phyloP scores from a whole-genome alignment of 352 stramenopile genomes.

The Pythium folliculosum region DNA sequence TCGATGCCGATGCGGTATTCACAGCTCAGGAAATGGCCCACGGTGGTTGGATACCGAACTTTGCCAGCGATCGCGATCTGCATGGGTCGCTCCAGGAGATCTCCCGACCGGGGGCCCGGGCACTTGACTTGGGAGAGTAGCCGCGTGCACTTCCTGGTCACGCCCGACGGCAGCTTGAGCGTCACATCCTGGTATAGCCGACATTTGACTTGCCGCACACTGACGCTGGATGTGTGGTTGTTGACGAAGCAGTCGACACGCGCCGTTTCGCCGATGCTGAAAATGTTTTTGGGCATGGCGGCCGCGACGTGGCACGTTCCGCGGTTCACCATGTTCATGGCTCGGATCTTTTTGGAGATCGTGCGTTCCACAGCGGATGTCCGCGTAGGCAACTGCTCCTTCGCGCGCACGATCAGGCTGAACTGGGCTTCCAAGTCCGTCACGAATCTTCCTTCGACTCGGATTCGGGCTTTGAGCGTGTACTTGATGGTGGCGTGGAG shows the following conservation, averaged over 20 bases:
- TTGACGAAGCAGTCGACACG: constrained; percentile 73
- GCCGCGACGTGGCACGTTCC: constrained; percentile 64
- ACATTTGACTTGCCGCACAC: constrained; percentile 51
- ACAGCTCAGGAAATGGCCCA: constrained; percentile 55
- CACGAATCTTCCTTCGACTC: constrained; percentile 68
- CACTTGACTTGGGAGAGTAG: constrained; percentile 59
- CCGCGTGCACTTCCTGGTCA: constrained; percentile 41
- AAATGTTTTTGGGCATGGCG: constrained; percentile 67
- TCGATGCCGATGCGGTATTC: constrained; percentile 63
- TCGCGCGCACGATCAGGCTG: constrained; percentile 48
- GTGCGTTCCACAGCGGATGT: constrained; percentile 51
- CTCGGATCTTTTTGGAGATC: constrained; percentile 61
- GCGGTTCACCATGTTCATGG: constrained; percentile 55
- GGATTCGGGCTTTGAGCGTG: constrained; percentile 64
- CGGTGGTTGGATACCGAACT: constrained; percentile 56
- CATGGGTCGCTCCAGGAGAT: constrained; percentile 63
- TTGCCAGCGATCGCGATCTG: constrained; percentile 56
- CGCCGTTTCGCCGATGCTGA: constrained; percentile 54
- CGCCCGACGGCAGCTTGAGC: constrained; percentile 39
- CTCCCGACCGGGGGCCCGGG: constrained; percentile 43
- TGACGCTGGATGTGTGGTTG: constrained; percentile 62
- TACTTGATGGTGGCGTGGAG: constrained; percentile 80
- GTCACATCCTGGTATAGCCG: constrained; percentile 66
- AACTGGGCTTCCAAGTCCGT: constrained; percentile 67
- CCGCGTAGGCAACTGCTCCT: constrained; percentile 31